Evolutionary conservation across 306 rosid species (phyloP).

Genomic region (Senna siamea): DNA sequence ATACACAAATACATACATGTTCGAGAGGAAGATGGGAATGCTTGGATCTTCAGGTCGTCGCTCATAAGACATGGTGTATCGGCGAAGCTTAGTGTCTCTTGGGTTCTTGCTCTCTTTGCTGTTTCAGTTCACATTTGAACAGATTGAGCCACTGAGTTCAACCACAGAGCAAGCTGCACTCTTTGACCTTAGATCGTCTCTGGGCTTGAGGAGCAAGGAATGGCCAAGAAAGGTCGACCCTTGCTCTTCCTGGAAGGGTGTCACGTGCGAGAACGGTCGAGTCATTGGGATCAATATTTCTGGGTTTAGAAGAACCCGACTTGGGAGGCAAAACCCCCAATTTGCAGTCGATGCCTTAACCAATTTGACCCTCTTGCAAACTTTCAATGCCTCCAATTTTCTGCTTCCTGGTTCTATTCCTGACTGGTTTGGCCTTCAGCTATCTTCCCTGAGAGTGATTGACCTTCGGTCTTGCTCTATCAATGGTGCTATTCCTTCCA

Average conservation of each 20-base stretch:
- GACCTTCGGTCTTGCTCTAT: constrained; percentile 88
- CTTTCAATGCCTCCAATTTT: constrained; percentile 88
- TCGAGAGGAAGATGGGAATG: constrained; percentile 42
- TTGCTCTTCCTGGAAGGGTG: constrained; percentile 71
- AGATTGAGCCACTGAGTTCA: constrained; percentile 66
- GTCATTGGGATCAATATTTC: constrained; percentile 82
- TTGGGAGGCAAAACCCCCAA: constrained; percentile 74
- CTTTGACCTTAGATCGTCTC: constrained; percentile 71
- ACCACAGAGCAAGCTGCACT: constrained; percentile 56
- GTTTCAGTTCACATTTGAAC: constrained; percentile 71
- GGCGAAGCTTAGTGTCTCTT: constrained; percentile 41
- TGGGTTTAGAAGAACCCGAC: constrained; percentile 80
- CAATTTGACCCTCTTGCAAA: constrained; percentile 69
- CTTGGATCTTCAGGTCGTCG: constrained; percentile 53
- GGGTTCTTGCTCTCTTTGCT: constrained; percentile 49
- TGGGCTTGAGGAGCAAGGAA: constrained; percentile 81
- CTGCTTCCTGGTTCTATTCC: constrained; percentile 78
- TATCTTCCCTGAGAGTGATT: constrained; percentile 57
- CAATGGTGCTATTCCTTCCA: constrained; percentile 60
- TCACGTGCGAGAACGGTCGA: constrained; percentile 70
- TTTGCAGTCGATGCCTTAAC: constrained; percentile 69
- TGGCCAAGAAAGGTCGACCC: constrained; percentile 92
- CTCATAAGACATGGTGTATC: constrained; percentile 66
- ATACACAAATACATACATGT: constrained; percentile 7
- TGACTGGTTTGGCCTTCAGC: constrained; percentile 66